Conservation (phyloP, 2,329 filamentous ascomycete genomes). For the Pyrenophora teres region DNA sequence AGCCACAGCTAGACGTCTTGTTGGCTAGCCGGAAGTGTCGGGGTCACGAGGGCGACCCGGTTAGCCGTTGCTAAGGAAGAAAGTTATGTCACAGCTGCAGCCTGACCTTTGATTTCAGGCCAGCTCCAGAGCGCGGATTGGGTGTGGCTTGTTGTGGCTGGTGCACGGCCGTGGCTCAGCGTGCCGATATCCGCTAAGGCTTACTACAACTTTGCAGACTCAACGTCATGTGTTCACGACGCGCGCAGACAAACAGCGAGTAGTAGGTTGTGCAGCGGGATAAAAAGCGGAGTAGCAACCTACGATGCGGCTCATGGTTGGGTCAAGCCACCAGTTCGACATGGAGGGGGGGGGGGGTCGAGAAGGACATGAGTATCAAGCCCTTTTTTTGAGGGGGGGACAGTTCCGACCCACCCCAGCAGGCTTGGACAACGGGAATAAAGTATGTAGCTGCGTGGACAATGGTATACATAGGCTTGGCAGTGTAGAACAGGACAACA, state of each 20-base stretch:
- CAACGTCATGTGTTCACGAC: conserved; percentile 22
- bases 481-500: conserved; percentile 1
- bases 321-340: conserved; percentile 3
- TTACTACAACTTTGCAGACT: conserved; percentile 17
- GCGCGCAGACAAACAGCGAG: no score
- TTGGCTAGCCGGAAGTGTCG: conserved; percentile 19
- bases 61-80: conserved; percentile 5
- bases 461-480: conserved; percentile 15
- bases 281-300: conserved; percentile 1
- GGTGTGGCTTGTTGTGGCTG: conserved; percentile 34
- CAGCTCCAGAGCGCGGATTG: conserved; percentile 20
- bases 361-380: no score
- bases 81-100: conserved; percentile 28
- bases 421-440: conserved; percentile 22
- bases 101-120: conserved; percentile 10
- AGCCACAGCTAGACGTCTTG: conserved; percentile 4
- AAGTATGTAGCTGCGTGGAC: conserved; percentile 8
- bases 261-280: neutral
- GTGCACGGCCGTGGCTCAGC: conserved; percentile 28
- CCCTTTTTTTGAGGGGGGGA: no score
- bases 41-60: conserved; percentile 22
- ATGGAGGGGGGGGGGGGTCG: no score
- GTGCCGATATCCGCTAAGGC: conserved; percentile 24
- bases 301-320: conserved; percentile 14
- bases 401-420: conserved; percentile 11